Conservation (phyloP, 345 rosid species). For the Ricinus communis region DNA sequence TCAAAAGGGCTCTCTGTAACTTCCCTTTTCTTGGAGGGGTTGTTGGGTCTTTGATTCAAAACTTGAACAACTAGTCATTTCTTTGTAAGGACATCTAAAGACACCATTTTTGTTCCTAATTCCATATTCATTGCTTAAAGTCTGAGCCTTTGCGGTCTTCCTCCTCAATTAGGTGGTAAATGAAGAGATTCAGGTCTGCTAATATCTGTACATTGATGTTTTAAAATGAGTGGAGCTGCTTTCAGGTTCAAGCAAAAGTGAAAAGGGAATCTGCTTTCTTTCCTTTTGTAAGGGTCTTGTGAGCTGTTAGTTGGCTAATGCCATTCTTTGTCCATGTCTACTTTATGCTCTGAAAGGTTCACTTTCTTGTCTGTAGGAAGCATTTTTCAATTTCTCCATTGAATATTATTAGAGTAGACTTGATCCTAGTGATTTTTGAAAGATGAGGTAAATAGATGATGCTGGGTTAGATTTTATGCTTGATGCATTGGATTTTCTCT, state of each 20-base stretch:
- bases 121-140: slow-evolving; percentile 20
- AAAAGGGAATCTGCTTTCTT: slow-evolving; percentile 88
- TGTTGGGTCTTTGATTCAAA: slow-evolving; percentile 43
- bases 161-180: slow-evolving; percentile 23
- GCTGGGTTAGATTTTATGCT: slow-evolving; percentile 65
- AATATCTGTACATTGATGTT: slow-evolving; percentile 31
- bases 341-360: slow-evolving; percentile 96
- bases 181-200: slow-evolving; percentile 25
- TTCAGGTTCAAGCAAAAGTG: slow-evolving; percentile 28
- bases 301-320: slow-evolving; percentile 70
- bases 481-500: slow-evolving; percentile 45
- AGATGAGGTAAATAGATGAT: slow-evolving; percentile 44
- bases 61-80: slow-evolving; percentile 18
- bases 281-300: slow-evolving; percentile 31
- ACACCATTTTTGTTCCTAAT: slow-evolving; percentile 9
- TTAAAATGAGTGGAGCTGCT: slow-evolving; percentile 23
- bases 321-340: slow-evolving; percentile 45
- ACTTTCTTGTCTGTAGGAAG: slow-evolving; percentile 64
- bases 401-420: slow-evolving; percentile 28
- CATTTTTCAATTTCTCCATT: slow-evolving; percentile 44
- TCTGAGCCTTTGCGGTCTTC: slow-evolving; percentile 24
- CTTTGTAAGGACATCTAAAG: slow-evolving; percentile 8
- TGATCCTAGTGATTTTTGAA: slow-evolving; percentile 39
- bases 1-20: slow-evolving; percentile 40
- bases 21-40: slow-evolving; percentile 23